Percentiles rank a stretch among this genome's conserved stretches.
These are phyloP conservation scores for Ceriops zippeliana DNA, from an alignment of 345 rosid species.

Conservation along the genomic window DNA sequence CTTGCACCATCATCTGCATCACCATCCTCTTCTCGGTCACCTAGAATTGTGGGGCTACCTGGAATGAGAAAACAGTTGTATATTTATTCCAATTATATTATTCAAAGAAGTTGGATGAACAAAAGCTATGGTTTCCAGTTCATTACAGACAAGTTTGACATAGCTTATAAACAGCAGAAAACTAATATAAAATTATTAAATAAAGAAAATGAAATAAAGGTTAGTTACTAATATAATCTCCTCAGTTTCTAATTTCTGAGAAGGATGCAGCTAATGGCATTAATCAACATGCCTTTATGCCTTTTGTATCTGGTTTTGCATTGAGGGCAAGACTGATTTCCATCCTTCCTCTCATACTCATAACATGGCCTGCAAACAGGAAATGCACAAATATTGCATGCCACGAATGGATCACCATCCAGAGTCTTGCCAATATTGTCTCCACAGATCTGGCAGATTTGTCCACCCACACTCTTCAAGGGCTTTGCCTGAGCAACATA, in stretches of 20 bases:
- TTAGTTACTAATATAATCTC: background rate
- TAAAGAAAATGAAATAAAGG: too few species aligned
- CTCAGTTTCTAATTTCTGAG: background rate
- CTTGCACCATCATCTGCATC: slow-evolving; percentile 53
- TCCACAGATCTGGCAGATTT: slow-evolving; percentile 81
- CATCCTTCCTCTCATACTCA: slow-evolving; percentile 91
- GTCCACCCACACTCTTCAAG: slow-evolving; percentile 53
- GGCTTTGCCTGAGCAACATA: slow-evolving; percentile 51
- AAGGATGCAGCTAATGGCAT: background rate
- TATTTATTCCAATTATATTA: background rate
- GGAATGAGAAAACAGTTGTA: slow-evolving; percentile 8
- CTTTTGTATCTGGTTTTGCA: slow-evolving; percentile 91
- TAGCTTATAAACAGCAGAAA: too few species aligned
- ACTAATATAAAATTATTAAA: too few species aligned
- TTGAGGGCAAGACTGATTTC: slow-evolving; percentile 90
- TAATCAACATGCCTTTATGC: slow-evolving; percentile 55
- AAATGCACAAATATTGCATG: slow-evolving; percentile 75
- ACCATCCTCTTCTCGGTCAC: slow-evolving; percentile 68
- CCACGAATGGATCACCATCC: slow-evolving; percentile 69
- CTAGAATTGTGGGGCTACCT: slow-evolving; percentile 88
- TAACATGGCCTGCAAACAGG: slow-evolving; percentile 95
- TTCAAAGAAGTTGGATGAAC: background rate
- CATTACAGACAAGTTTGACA: background rate
- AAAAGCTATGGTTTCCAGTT: background rate
- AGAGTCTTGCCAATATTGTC: slow-evolving; percentile 63